Base-by-base conservation (phyloP, 345 rosid genomes). In the Lumnitzera littorea region DNA sequence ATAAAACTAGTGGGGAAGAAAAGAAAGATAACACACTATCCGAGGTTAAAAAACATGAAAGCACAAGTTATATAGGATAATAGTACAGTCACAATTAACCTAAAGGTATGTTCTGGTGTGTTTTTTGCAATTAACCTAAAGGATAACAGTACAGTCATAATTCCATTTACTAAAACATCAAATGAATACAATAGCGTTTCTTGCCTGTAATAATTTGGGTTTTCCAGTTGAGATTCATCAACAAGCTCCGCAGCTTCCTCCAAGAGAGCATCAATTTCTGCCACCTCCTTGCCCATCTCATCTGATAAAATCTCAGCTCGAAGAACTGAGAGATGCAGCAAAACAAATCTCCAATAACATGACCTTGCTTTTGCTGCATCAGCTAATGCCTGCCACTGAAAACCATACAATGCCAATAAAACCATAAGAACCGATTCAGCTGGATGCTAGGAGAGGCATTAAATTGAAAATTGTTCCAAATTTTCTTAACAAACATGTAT, bases 171-270 rank as follows among this genome's bases (percentile, higher is more conserved):
- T 20, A 20, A 20, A 20, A 20, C 20, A 20, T 62, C 31, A 0
- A 62, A 16, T 29, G 11, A 29, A 47, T 5, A 43, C 27, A 29
- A 17, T 2, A 9, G 4, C 15, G 48, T 43, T 48, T 41, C 74
- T 62, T 49, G 88, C 99, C 99, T 83, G 78, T 83, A 88, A 70
- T 94, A 94, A 70, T 84, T 90, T 53, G 91, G 84, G 62, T 88
- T 83, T 73, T 81, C 80, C 55, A 77, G 84, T 70, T 73, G 86
- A 64, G 87, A 76, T 58, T 79, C 95, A 48, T 87, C 95, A 63
- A 94, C 95, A 79, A 94, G 84, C 76, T 90, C 96, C 2, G 99
- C 99, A 57, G 97, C 99, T 82, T 94, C 99, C 79, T 94, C 95
- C 15, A 94, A 58, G 60, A 80, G 80, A 36, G 84, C 99, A 65